These are phyloP conservation scores for Botrytis elliptica DNA, from an alignment of 2,329 filamentous ascomycete species.

Conservation along the genomic window DNA sequence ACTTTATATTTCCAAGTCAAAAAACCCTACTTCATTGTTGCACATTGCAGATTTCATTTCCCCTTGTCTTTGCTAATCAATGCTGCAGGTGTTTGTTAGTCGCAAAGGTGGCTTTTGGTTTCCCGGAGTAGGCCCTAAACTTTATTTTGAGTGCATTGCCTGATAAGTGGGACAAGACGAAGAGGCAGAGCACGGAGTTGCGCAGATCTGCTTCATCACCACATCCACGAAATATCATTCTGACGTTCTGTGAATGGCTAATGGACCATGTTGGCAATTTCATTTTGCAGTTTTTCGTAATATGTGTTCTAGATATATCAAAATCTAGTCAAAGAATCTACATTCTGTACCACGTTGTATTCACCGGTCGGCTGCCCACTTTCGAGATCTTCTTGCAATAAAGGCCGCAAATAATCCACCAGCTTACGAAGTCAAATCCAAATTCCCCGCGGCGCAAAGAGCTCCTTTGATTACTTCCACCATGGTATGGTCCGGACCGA, in stretches of 20 bases:
- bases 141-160: not conserved
- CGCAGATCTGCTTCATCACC: not conserved
- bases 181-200: not conserved
- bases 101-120: not conserved
- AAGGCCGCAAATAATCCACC: conserved; percentile 12
- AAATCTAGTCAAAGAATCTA: conserved; percentile 17
- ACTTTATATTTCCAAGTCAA: not conserved
- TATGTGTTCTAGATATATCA: not conserved
- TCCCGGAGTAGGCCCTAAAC: not conserved
- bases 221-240: not conserved
- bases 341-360: conserved; percentile 18
- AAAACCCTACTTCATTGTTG: no score
- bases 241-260: not conserved
- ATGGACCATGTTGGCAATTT: not conserved
- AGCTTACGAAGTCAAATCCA: not conserved
- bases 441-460: not conserved
- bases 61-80: not conserved
- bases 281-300: not conserved
- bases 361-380: conserved; percentile 5
- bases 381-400: not conserved
- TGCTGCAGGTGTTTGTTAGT: not conserved
- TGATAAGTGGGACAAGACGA: not conserved
- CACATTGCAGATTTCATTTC: not conserved
- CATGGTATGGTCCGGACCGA: not conserved
- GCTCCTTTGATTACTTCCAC: conserved; percentile 1